Base-by-base conservation (phyloP, 352 stramenopile species). In the Globisporangium perplexum region DNA sequence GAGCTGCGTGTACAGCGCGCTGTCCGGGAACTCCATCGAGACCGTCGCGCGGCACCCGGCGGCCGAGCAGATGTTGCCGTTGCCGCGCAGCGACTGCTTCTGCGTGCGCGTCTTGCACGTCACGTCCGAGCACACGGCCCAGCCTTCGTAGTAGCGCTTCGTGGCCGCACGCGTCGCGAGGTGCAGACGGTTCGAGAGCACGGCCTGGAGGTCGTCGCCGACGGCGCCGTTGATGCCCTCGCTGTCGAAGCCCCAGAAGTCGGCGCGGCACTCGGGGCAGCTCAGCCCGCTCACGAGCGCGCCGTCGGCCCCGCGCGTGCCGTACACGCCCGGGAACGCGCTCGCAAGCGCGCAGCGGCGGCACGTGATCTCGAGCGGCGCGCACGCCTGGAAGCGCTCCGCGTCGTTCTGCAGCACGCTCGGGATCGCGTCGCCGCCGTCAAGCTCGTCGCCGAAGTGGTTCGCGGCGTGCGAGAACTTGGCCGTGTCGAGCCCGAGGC, bases 401-500 rank as follows among this genome's bases (percentile, higher is more conserved):
- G 71, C 66, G 60, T 97, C 90, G 56, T 85, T 76, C 59, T 95
- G 88, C 24, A 92, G 59, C 49, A 94, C 85, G 33, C 83, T 95
- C 7, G 90, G 88, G 45, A 95, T 97, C 15, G 90, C 71, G 54
- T 94, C 88, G 24, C 71, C 74, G 31, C 70, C 73, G 38, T 96
- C 87, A 7, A 88, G 86, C 20, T 98, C 79, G 55, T 98, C 93
- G 17, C 73, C 74, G 57, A 84, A 70, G 57, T 88, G 77, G 47
- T 88, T 84, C 3, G 72, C 63, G 24, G 84, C 69, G 55, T 93
- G 74, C 20, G 83, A 96, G 55, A 98, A 99, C 53, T 98, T 98
- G 15, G 76, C 75, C 22, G 92, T 90, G 63, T 99, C 97, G 7
- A 99, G 74, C 15, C 97, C 97, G 14, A 99, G 79, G 55, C 96